A percentile compares a stretch with the other conserved stretches of the same genome.
phyloP scores from a whole-genome alignment of 176 grass and related monocot species.

The Carex kokanica region DNA sequence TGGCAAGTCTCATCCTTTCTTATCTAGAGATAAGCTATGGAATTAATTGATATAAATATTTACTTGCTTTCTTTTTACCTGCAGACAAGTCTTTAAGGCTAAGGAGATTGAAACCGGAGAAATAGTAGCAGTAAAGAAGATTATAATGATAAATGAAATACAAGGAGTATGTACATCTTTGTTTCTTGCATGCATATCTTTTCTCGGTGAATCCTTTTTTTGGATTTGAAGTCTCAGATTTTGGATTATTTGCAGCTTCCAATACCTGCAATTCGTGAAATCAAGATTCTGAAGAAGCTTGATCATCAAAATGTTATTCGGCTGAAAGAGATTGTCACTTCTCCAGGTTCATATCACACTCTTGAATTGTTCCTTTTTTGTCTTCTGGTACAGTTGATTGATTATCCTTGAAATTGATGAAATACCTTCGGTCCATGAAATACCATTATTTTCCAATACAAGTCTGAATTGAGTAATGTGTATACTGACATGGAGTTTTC shows the following conservation, averaged over 20 bases:
- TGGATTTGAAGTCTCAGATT: conserved; percentile 2
- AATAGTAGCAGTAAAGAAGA: conserved; percentile 92
- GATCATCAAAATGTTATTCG: conserved; percentile 87
- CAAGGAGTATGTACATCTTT: conserved; percentile 42
- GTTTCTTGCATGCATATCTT: neutral
- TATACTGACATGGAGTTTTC: neutral
- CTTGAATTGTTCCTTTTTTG: neutral
- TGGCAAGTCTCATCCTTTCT: neutral
- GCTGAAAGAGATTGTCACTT: conserved; percentile 93
- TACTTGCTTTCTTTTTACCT: neutral
- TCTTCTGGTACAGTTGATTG: neutral
- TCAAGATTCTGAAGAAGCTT: conserved; percentile 94
- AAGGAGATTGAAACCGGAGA: conserved; percentile 69
- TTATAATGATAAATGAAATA: conserved; percentile 93
- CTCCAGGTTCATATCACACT: conserved; percentile 43
- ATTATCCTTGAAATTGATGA: neutral
- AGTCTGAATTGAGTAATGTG: neutral
- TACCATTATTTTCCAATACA: neutral
- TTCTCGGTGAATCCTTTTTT: neutral
- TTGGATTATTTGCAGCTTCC: conserved; percentile 58
- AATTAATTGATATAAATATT: neutral
- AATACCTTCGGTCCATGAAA: neutral
- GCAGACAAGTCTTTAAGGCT: conserved; percentile 91
- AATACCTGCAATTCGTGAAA: conserved; percentile 81
- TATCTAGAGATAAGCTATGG: neutral